Conservation (phyloP, 1,284 basidiomycete genomes). For the Apiotrichum domesticum region DNA sequence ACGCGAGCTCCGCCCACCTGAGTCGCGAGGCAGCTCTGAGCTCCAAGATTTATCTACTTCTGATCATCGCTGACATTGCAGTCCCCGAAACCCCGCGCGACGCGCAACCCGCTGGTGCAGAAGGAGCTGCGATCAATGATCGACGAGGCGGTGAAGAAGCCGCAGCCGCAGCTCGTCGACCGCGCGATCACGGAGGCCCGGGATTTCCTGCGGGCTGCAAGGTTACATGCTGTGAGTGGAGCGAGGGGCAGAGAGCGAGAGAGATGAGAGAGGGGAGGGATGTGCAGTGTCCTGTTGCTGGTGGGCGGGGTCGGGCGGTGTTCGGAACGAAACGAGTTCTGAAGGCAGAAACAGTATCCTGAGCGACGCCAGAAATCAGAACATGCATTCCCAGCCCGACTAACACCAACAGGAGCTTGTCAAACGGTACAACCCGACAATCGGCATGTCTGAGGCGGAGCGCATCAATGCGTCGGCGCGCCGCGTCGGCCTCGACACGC, state of each 20-base stretch:
- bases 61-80: background rate
- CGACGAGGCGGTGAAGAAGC: conserved; percentile 35
- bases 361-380: no score
- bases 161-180: conserved; percentile 23
- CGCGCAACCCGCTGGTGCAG: conserved; percentile 51
- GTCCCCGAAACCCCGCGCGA: conserved; percentile 51
- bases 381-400: background rate
- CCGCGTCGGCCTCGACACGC: conserved; percentile 64
- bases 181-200: conserved; percentile 60
- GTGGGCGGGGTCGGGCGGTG: background rate
- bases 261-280: no score
- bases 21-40: no score
- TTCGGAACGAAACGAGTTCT: background rate
- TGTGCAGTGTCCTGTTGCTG: no score
- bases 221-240: conserved; percentile 53
- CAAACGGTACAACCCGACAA: conserved; percentile 77
- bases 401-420: conserved; percentile 55
- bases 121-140: conserved; percentile 56
- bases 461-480: conserved; percentile 74
- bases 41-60: background rate
- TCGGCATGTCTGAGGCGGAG: conserved; percentile 71
- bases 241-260: background rate
- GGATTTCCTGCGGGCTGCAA: conserved; percentile 66
- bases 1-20: conserved; percentile 4
- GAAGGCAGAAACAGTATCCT: no score